phyloP scores from a whole-genome alignment of 768 basidiomycete genomes.

The Suillus weaverae region DNA sequence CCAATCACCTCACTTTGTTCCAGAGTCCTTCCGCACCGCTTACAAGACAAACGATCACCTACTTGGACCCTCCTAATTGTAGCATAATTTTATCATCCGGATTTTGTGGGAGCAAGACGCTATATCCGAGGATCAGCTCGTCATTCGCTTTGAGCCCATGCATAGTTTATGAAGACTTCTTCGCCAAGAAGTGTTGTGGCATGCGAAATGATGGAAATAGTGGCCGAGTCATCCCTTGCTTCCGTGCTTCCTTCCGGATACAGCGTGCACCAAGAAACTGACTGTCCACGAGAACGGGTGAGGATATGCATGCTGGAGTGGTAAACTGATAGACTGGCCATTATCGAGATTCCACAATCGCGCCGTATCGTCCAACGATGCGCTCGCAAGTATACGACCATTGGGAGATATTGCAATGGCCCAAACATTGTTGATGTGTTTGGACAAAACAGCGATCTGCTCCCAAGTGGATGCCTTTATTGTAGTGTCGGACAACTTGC shows the following conservation, averaged over 20 bases:
- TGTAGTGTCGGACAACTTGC: too few species aligned
- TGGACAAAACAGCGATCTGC: too few species aligned
- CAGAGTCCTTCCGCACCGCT: constrained; percentile 58
- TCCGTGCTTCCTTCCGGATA: constrained; percentile 26
- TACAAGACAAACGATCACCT: constrained; percentile 64
- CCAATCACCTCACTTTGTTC: constrained; percentile 45
- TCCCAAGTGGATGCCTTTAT: too few species aligned
- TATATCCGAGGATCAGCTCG: constrained; percentile 89
- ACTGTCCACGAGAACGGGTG: constrained; percentile 82
- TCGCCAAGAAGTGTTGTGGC: constrained; percentile 36
- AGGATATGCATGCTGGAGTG: constrained; percentile 29
- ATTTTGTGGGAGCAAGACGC: constrained; percentile 77
- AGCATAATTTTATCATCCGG: constrained; percentile 86
- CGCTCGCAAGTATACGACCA: too few species aligned
- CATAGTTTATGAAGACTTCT: constrained; percentile 82
- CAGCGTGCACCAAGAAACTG: constrained; percentile 79
- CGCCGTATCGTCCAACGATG: too few species aligned
- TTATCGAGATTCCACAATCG: too few species aligned
- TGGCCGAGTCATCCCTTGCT: constrained; percentile 36
- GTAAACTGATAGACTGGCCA: too few species aligned
- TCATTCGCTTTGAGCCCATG: constrained; percentile 87
- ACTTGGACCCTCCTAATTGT: constrained; percentile 64
- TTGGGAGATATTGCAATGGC: too few species aligned
- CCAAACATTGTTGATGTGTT: too few species aligned
- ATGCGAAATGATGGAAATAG: constrained; percentile 66